Evolutionary conservation across 1,139 yeast genomes (phyloP).

Genomic region (Blastobotrys buckinghamii): DNA sequence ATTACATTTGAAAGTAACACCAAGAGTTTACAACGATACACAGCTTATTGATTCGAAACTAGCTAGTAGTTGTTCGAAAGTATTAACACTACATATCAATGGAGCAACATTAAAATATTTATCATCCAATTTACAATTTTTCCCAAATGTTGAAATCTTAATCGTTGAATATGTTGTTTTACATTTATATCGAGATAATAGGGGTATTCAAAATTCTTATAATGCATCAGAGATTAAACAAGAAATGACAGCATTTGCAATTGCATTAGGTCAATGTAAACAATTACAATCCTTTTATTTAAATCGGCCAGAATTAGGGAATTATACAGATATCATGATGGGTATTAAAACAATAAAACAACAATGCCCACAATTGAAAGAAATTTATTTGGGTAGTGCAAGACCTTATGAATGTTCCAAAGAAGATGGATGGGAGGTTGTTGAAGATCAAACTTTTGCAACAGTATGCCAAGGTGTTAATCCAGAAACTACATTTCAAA

Average conservation of each 20-base stretch:
- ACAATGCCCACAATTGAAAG: constrained; percentile 5
- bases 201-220: constrained; percentile 4
- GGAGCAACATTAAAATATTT: constrained; percentile 7
- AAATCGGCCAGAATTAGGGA: constrained; percentile 4
- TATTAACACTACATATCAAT: constrained; percentile 7
- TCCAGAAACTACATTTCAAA: constrained; percentile 7
- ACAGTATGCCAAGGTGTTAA: constrained; percentile 7
- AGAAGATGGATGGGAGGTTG: constrained; percentile 8
- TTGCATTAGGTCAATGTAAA: constrained; percentile 6
- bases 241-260: constrained; percentile 6
- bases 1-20: constrained; percentile 4
- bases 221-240: constrained; percentile 8
- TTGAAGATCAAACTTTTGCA: constrained; percentile 4
- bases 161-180: constrained; percentile 6
- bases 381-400: constrained; percentile 6
- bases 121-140: constrained; percentile 1
- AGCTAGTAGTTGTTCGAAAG: neutral
- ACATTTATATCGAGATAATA: constrained; percentile 3
- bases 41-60: neutral
- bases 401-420: constrained; percentile 8
- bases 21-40: neutral
- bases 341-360: constrained; percentile 1
- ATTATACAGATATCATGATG: constrained; percentile 1
- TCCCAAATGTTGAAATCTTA: constrained; percentile 8
- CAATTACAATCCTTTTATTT: constrained; percentile 2